These are phyloP conservation scores for Diaporthe nobilis DNA, from an alignment of 2,329 filamentous ascomycete species.

Conservation along the genomic window DNA sequence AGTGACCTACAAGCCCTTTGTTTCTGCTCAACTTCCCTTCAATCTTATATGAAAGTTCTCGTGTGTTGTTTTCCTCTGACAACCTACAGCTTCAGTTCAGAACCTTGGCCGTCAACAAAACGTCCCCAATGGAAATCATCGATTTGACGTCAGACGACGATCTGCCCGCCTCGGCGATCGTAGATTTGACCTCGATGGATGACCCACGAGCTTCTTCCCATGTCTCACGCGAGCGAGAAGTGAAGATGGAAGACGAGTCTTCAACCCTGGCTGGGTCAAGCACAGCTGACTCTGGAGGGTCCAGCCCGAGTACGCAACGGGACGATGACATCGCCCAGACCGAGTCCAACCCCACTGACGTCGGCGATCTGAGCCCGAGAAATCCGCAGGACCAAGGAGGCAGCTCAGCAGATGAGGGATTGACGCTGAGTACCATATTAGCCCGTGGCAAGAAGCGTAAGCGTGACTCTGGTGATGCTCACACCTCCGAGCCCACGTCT, in stretches of 20 bases:
- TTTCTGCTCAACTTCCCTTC: not conserved
- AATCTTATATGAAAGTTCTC: not conserved
- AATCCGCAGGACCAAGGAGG: too few relatives aligned
- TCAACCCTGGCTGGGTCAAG: conserved; percentile 1
- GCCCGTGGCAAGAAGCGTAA: conserved; percentile 25
- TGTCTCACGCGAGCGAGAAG: not conserved
- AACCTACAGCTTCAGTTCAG: not conserved
- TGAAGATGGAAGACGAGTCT: conserved; percentile 6
- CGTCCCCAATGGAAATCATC: not conserved
- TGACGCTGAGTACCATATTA: conserved; percentile 11
- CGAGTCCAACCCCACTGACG: not conserved
- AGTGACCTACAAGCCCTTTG: not conserved
- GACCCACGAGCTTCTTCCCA: not conserved
- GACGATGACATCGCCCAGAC: not conserved
- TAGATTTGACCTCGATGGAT: conserved; percentile 3
- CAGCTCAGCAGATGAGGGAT: conserved; percentile 6
- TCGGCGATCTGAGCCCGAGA: not conserved
- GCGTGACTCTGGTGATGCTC: not conserved
- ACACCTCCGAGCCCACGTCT: not conserved
- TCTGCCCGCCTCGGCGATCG: not conserved
- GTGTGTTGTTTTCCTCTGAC: not conserved
- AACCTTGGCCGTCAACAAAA: not conserved
- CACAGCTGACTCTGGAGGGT: not conserved
- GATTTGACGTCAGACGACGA: conserved; percentile 10
- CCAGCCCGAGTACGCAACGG: not conserved